These are phyloP conservation scores for Chlorencoelia australis DNA, from an alignment of 2,329 filamentous ascomycete species.

Conservation along the genomic window DNA sequence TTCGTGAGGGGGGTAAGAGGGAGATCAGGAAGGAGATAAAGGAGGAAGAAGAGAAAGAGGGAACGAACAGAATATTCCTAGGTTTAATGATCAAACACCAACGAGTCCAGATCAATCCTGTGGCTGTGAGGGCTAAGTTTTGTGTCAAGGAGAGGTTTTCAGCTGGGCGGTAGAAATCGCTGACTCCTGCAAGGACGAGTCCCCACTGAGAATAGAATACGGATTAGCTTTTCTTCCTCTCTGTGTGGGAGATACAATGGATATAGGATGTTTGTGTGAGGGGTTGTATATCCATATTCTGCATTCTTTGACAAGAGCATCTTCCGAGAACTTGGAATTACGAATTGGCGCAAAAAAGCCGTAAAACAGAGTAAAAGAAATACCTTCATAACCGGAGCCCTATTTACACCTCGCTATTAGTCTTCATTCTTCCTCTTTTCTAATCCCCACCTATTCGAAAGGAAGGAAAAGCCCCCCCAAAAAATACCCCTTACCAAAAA, in stretches of 20 bases:
- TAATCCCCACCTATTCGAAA: not conserved
- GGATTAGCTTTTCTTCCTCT: too few species aligned
- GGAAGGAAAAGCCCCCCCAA: not conserved
- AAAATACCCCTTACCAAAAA: conserved; percentile 63
- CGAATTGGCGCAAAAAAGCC: too few species aligned
- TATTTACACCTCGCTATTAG: conserved; percentile 26
- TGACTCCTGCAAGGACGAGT: conserved; percentile 82
- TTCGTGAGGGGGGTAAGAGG: not conserved
- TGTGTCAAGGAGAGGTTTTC: conserved; percentile 89
- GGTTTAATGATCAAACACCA: conserved; percentile 98
- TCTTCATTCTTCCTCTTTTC: not conserved
- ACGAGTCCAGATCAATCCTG: conserved; percentile 92
- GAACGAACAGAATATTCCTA: conserved; percentile 71
- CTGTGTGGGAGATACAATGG: too few species aligned
- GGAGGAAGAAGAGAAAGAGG: not conserved
- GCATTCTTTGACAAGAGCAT: too few species aligned
- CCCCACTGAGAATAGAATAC: conserved; percentile 56
- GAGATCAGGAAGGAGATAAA: not conserved
- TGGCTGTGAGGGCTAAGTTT: conserved; percentile 81
- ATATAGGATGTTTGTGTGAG: too few species aligned
- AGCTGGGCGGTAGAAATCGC: conserved; percentile 83
- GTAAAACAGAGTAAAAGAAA: too few species aligned
- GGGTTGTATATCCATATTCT: too few species aligned
- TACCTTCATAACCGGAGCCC: conserved; percentile 90
- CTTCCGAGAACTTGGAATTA: too few species aligned